Base-by-base conservation (phyloP, 225 moss, liverwort and hornwort genomes). In the Asterella californica region DNA sequence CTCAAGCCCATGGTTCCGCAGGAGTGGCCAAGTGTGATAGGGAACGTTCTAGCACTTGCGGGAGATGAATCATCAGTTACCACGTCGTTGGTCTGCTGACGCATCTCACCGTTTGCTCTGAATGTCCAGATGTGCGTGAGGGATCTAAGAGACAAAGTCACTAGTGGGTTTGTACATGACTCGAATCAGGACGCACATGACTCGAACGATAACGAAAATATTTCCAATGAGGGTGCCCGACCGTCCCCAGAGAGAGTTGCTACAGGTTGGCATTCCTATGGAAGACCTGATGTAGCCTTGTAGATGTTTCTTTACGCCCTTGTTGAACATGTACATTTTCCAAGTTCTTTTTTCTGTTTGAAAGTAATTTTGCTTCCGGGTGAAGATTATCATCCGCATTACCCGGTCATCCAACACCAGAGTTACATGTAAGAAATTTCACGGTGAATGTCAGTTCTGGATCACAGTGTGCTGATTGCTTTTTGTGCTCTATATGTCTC, bases 141-240 rank as follows among this genome's bases (percentile, higher is more conserved):
- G 65, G 93, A 93, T 74, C 74, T 97, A 74, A 91, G 93, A 64
- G 85, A 82, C 33, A 94, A 92, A 81, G 78, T 97, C n/a, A 83
- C 82, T 21, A 76, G 76, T 5, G 88, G 91, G 2, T 59, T 78
- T 76, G 80, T 84, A 32, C n/a, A 42, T 22, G 17, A 30, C 10
- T 83, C 75, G 67, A 46, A 59, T 37, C 83, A 84, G 22, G 79
- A 63, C 9, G 80, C 9, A 6, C n/a, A n/a, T n/a, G n/a, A n/a
- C n/a, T n/a, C n/a, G n/a, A n/a, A n/a, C n/a, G 82, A 85, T 7
- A 79, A 63, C 17, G 76, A 77, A 77, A 33, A 64, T 12, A 38
- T 42, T 24, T n/a, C 38, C 2, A 9, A 27, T 33, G 46, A 47
- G 21, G 64, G 29, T 47, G 46, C 52, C 37, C 57, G 22, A 32